Evolutionary conservation across 768 basidiomycete genomes (phyloP).

Genomic region (Hebeloma cylindrosporum): DNA sequence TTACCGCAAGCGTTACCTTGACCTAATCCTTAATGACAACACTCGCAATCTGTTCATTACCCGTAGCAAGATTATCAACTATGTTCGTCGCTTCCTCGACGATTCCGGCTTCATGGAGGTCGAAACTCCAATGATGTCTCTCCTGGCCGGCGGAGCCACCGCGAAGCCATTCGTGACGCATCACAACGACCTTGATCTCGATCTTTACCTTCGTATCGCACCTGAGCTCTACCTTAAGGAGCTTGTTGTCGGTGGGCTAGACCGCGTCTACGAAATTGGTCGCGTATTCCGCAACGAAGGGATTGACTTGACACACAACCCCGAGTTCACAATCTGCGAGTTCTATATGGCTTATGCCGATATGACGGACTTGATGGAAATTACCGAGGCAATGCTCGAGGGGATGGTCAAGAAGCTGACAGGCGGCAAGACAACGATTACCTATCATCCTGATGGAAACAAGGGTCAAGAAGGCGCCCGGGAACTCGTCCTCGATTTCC

Average conservation of each 20-base stretch:
- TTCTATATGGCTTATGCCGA: conserved; percentile 99
- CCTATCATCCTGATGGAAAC: conserved; percentile 93
- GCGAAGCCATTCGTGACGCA: conserved; percentile 99
- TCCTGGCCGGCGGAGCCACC: conserved; percentile 95
- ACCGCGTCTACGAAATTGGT: conserved; percentile 98
- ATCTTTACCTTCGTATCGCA: conserved; percentile 95
- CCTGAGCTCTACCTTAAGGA: conserved; percentile 98
- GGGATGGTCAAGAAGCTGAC: conserved; percentile 88
- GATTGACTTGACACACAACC: conserved; percentile 98
- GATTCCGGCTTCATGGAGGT: conserved; percentile 95
- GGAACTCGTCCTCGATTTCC: conserved; percentile 79
- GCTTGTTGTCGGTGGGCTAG: conserved; percentile 94
- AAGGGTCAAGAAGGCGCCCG: conserved; percentile 64
- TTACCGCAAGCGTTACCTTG: conserved; percentile 98
- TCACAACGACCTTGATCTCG: conserved; percentile 96
- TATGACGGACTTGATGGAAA: conserved; percentile 98
- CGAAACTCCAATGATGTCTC: conserved; percentile 97
- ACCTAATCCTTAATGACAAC: conserved; percentile 91
- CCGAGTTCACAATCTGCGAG: conserved; percentile 99
- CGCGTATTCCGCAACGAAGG: conserved; percentile 98
- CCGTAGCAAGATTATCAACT: conserved; percentile 87
- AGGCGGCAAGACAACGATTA: conserved; percentile 74
- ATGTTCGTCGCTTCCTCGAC: conserved; percentile 89
- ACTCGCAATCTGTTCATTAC: conserved; percentile 91
- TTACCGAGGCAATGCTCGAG: conserved; percentile 89